Evolutionary conservation across 202 grass and related monocot species (phyloP), one percentile per base, ranked within the genome.

Genomic region (Carex sylvatica): DNA sequence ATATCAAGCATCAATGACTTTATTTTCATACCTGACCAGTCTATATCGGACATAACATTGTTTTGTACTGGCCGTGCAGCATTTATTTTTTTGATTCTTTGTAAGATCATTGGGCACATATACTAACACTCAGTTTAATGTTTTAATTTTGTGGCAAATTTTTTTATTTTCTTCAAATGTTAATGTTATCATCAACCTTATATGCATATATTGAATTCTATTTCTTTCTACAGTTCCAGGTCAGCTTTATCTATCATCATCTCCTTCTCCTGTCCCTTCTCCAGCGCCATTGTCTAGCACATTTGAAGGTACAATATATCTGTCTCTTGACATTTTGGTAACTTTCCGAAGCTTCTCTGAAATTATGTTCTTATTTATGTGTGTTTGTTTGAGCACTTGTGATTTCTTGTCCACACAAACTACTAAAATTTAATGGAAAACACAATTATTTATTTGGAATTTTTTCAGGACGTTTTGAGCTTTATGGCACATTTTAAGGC

Each of bases 171-270:
- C 36, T 46, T 71, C 40, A 55, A 61, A 56, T 76, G 16, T 71
- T 22, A 31, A 35, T 58, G 52, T 58, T 35, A 26, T 36, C 26
- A 55, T 77, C 52, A 58, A 77, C 28, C 6, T 3, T 68, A 30
- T 47, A 55, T 40, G 31, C 23, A 83, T 74, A 52, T 5, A 74
- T 3, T 77, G 35, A 53, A 23, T 52, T 60, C 1, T 79, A 54
- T 82, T 88, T 67, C 9, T n/a, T 71, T 84, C 61, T 91, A 83
- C 82, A 99, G 96, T 89, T 89, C 96, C 93, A 71, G 96, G 96
- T 40, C 86, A 90, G 69, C 88, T 72, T 14, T 88, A 93, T 87
- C 20, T 28, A 70, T 69, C 64, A n/a, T 58, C 78, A 8, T 79
- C 89, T 79, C 85, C 86, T 90, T 65, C 88, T 38, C 89, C 86